Percentiles rank a stretch among this genome's conserved stretches.
Evolutionary conservation across 2,329 filamentous ascomycete species (phyloP).

Genomic region (Talaromyces sp.): DNA sequence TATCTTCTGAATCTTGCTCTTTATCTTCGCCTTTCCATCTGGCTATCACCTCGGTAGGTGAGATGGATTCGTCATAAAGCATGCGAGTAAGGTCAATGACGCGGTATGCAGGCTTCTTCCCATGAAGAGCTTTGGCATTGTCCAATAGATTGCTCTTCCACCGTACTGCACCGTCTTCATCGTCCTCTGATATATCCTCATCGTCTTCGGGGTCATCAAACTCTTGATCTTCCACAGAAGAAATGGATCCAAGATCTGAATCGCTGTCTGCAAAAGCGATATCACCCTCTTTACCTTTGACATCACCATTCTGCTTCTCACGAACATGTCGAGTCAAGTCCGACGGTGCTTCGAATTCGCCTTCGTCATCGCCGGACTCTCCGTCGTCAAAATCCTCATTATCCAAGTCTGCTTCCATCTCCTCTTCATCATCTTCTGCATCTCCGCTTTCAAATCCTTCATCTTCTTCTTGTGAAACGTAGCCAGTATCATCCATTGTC

Average conservation of each 20-base stretch:
- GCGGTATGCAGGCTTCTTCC: conserved; percentile 65
- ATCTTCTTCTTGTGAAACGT: conserved; percentile 51
- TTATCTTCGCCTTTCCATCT: conserved; percentile 73
- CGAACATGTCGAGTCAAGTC: conserved; percentile 42
- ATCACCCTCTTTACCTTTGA: conserved; percentile 59
- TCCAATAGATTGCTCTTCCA: conserved; percentile 88
- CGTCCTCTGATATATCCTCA: conserved; percentile 52
- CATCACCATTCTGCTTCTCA: conserved; percentile 49
- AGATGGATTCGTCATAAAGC: conserved; percentile 80
- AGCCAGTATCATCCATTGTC: conserved; percentile 48
- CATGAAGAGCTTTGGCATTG: conserved; percentile 67
- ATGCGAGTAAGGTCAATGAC: conserved; percentile 77
- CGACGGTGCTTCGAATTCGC: conserved; percentile 35
- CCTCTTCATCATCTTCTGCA: conserved; percentile 48
- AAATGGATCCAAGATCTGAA: conserved; percentile 88
- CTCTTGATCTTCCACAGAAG: conserved; percentile 55
- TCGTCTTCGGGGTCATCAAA: conserved; percentile 46
- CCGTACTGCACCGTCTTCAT: conserved; percentile 66
- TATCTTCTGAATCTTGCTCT: conserved; percentile 52
- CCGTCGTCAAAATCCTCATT: conserved; percentile 33
- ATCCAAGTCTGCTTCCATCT: conserved; percentile 32
- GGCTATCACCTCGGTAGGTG: conserved; percentile 67
- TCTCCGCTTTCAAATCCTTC: conserved; percentile 46
- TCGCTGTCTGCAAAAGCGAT: conserved; percentile 93
- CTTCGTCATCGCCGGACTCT: conserved; percentile 25